Evolutionary conservation across 176 grass and related monocot species (phyloP).

Genomic region (Phoenix roebelenii): DNA sequence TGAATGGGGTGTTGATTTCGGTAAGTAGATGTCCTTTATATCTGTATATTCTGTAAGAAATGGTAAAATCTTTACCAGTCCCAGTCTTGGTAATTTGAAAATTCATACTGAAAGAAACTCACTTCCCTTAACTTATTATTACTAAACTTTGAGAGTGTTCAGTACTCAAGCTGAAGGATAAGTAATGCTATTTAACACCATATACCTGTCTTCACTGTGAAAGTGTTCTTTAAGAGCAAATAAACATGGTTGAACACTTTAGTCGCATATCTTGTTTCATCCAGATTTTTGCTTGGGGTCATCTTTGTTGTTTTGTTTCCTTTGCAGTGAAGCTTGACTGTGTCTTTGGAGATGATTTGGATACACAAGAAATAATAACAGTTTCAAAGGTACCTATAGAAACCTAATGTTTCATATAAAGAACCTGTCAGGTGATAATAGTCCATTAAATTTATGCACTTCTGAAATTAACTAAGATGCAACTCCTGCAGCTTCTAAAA

Average conservation of each 20-base stretch:
- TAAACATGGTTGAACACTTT: no score
- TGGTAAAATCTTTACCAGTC: no score
- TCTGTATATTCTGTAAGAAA: background rate
- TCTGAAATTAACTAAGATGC: constrained; percentile 18
- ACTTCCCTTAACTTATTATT: no score
- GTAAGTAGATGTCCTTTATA: constrained; percentile 19
- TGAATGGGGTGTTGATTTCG: constrained; percentile 90
- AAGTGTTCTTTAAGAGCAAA: no score
- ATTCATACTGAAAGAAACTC: no score
- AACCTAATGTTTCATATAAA: background rate
- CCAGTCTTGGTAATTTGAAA: no score
- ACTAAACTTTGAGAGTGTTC: no score
- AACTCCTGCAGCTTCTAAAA: constrained; percentile 46
- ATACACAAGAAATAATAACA: constrained; percentile 60
- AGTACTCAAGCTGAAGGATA: no score
- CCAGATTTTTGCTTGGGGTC: background rate
- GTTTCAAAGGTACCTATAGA: constrained; percentile 56
- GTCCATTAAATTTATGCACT: background rate
- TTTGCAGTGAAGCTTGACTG: constrained; percentile 82
- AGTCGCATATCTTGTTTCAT: no score
- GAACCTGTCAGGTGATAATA: constrained; percentile 9
- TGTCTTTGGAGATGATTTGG: constrained; percentile 78
- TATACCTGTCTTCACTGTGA: no score
- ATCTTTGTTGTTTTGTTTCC: constrained; percentile 13
- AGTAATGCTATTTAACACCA: no score